These are phyloP conservation scores for Digitaria exilis DNA, from an alignment of 202 grass and related monocot species.

Conservation along the genomic window DNA sequence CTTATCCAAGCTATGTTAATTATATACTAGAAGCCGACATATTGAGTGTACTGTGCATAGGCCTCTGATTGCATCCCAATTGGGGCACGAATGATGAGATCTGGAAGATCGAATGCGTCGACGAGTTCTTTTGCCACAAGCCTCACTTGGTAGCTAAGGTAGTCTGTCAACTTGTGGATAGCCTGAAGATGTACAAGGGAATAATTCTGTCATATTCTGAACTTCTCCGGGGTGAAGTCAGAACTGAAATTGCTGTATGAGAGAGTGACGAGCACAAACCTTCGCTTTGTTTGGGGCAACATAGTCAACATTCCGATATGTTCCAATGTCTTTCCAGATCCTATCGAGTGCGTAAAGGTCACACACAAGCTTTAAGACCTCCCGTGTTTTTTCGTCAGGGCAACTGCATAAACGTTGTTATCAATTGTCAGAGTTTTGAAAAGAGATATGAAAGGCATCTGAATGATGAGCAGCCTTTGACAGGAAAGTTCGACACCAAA, in stretches of 20 bases:
- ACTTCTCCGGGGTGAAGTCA: not conserved
- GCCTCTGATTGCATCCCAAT: slow-evolving; percentile 84
- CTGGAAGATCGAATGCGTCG: slow-evolving; percentile 85
- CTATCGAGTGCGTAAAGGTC: slow-evolving; percentile 94
- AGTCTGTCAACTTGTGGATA: slow-evolving; percentile 88
- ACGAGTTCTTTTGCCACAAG: slow-evolving; percentile 75
- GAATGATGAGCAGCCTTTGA: not conserved
- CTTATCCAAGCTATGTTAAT: not conserved
- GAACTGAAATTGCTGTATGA: not conserved
- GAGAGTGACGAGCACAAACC: slow-evolving; percentile 42
- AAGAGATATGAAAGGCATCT: not conserved
- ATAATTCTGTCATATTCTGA: slow-evolving; percentile 26
- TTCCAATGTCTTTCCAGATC: slow-evolving; percentile 97
- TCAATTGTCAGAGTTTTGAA: slow-evolving; percentile 5
- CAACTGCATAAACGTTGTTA: slow-evolving; percentile 65
- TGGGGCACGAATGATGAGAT: slow-evolving; percentile 78
- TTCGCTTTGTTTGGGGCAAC: slow-evolving; percentile 98
- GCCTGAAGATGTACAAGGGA: slow-evolving; percentile 51
- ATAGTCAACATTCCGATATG: slow-evolving; percentile 90
- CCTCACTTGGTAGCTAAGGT: slow-evolving; percentile 93
- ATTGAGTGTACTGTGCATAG: slow-evolving; percentile 81
- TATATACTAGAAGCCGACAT: slow-evolving; percentile 63
- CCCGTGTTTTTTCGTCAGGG: slow-evolving; percentile 68
- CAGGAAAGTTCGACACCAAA: not conserved
- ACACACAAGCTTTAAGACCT: slow-evolving; percentile 81